phyloP scores from a whole-genome alignment of 108 stramenopile genomes.

The Schizochytrium sp. region DNA sequence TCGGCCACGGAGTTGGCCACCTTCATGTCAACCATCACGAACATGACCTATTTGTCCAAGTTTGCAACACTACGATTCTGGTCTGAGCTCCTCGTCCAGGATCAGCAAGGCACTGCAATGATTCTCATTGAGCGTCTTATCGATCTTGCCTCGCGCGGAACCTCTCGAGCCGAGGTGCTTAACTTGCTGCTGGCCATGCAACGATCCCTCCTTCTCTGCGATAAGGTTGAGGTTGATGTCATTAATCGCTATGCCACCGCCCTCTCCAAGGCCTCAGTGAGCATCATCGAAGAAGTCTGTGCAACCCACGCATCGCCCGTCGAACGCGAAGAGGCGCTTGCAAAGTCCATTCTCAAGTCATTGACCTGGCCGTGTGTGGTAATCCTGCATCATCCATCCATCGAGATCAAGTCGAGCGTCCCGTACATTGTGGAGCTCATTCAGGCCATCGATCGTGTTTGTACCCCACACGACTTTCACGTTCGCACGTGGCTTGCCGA shows the following conservation, averaged over 20 bases:
- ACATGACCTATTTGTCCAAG: background rate
- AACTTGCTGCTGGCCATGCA: background rate
- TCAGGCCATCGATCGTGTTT: background rate
- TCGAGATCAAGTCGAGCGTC: background rate
- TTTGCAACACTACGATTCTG: slow-evolving; percentile 4
- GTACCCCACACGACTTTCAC: background rate
- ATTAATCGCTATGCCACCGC: background rate
- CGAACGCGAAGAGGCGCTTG: background rate
- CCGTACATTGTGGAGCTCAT: background rate
- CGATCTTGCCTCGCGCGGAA: background rate
- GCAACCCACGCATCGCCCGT: background rate
- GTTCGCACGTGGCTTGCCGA: background rate
- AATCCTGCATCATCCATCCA: background rate
- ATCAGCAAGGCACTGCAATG: background rate
- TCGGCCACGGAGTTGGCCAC: background rate
- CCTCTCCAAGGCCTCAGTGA: background rate
- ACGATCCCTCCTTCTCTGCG: background rate
- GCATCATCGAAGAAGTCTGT: background rate
- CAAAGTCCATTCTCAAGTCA: background rate
- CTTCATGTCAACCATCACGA: slow-evolving; percentile 4
- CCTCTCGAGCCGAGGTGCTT: background rate
- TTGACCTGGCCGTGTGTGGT: background rate
- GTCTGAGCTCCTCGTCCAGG: background rate
- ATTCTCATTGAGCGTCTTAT: background rate
- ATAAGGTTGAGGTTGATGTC: background rate